Evolutionary conservation across 768 basidiomycete genomes (phyloP).

Genomic region (Lentinula sp.): DNA sequence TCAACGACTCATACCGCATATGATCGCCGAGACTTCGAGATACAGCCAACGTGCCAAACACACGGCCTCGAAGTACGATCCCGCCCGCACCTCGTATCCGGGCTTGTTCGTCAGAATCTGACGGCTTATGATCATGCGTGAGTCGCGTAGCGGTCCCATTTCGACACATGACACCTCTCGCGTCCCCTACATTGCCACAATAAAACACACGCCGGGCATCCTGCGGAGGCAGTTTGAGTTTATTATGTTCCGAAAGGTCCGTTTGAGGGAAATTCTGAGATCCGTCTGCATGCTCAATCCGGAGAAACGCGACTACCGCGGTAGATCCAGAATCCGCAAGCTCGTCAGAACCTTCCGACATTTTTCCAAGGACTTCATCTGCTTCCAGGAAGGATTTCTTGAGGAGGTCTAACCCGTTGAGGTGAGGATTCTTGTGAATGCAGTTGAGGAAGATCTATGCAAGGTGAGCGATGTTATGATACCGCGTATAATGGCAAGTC

Average conservation of each 20-base stretch:
- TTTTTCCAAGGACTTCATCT: conserved; percentile 72
- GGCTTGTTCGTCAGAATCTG: conserved; percentile 71
- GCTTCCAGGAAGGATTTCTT: conserved; percentile 95
- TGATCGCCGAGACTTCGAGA: conserved; percentile 72
- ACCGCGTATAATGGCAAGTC: background rate
- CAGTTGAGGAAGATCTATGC: conserved; percentile 20
- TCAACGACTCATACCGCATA: conserved; percentile 21
- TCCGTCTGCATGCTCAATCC: conserved; percentile 79
- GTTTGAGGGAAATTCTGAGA: conserved; percentile 51
- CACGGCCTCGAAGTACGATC: conserved; percentile 78
- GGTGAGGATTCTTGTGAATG: conserved; percentile 47
- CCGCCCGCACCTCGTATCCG: conserved; percentile 76
- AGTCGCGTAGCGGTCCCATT: conserved; percentile 63
- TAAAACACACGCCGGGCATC: conserved; percentile 58
- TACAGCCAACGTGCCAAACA: conserved; percentile 75
- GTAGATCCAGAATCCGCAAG: conserved; percentile 97
- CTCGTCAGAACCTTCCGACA: conserved; percentile 82
- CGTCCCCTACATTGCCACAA: conserved; percentile 75
- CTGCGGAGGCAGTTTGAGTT: conserved; percentile 24
- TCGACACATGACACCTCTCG: conserved; percentile 67
- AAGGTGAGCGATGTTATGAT: background rate
- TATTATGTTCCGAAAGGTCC: conserved; percentile 30
- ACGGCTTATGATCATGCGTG: conserved; percentile 81
- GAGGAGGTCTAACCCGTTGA: conserved; percentile 77
- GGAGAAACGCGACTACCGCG: conserved; percentile 91